Evolutionary conservation across 1,284 basidiomycete genomes (phyloP).

Genomic region (Apiotrichum mycotoxinovorans): DNA sequence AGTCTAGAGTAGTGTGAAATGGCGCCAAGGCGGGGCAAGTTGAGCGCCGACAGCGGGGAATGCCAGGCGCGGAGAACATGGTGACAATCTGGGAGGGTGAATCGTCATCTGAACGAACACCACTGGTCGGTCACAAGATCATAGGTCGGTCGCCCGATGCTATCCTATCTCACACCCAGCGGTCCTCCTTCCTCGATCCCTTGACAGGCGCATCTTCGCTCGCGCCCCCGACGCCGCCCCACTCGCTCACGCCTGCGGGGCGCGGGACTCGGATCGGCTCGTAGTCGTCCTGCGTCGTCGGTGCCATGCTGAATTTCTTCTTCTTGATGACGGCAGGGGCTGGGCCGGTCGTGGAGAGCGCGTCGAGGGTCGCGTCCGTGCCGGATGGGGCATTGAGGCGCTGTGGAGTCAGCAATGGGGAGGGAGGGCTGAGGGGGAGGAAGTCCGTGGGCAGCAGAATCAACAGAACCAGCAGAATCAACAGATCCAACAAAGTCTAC

Average conservation of each 20-base stretch:
- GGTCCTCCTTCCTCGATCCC: constrained; percentile 40
- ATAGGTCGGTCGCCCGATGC: too few relatives aligned
- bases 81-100: too few relatives aligned
- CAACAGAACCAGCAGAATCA: too few relatives aligned
- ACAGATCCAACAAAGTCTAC: too few relatives aligned
- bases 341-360: not conserved
- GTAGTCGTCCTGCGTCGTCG: constrained; percentile 61
- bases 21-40: too few relatives aligned
- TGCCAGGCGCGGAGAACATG: too few relatives aligned
- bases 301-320: constrained; percentile 35
- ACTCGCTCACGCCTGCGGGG: constrained; percentile 78
- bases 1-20: constrained; percentile 5
- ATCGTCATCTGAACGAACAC: too few relatives aligned
- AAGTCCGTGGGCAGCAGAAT: too few relatives aligned
- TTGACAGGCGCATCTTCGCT: constrained; percentile 43
- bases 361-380: constrained; percentile 11
- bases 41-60: too few relatives aligned
- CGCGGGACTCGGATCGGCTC: constrained; percentile 80
- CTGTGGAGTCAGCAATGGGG: constrained; percentile 13
- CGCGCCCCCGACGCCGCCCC: constrained; percentile 75
- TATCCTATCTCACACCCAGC: constrained; percentile 37
- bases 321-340: constrained; percentile 8
- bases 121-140: too few relatives aligned
- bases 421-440: not conserved
- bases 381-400: constrained; percentile 25